These are phyloP conservation scores for Acer saccharum DNA, from an alignment of 345 rosid genomes.

Conservation along the genomic window DNA sequence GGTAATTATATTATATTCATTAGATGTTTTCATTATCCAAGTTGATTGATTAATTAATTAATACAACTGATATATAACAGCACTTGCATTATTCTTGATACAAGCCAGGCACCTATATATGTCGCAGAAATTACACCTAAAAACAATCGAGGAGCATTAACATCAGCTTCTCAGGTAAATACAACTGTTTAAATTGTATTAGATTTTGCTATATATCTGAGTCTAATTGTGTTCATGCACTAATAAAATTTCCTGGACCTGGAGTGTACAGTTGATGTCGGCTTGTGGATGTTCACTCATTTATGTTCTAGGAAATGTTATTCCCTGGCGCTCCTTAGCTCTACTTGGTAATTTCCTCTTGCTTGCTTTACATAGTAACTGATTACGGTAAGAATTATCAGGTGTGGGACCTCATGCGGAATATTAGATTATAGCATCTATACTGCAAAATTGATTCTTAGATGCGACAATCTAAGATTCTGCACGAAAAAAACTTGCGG, in stretches of 20 bases:
- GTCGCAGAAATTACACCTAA: slow-evolving; percentile 10
- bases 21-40: no score
- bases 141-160: slow-evolving; percentile 10
- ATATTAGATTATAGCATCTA: no score
- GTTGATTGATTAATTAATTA: no score
- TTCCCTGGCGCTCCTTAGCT: slow-evolving; percentile 29
- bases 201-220: no score
- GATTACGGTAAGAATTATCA: no score
- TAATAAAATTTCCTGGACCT: background rate
- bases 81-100: background rate
- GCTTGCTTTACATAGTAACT: no score
- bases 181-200: background rate
- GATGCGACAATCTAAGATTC: no score
- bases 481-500: no score
- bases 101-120: slow-evolving; percentile 11
- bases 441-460: no score
- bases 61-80: background rate
- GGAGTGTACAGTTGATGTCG: slow-evolving; percentile 10
- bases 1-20: slow-evolving; percentile 25
- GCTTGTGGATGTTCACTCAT: slow-evolving; percentile 11
- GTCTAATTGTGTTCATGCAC: background rate
- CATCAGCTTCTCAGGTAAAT: background rate
- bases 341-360: slow-evolving; percentile 16
- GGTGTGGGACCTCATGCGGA: no score
- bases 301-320: slow-evolving; percentile 23